These are phyloP conservation scores for Phytophthora aleatoria DNA, from an alignment of 352 stramenopile species.

Conservation along the genomic window DNA sequence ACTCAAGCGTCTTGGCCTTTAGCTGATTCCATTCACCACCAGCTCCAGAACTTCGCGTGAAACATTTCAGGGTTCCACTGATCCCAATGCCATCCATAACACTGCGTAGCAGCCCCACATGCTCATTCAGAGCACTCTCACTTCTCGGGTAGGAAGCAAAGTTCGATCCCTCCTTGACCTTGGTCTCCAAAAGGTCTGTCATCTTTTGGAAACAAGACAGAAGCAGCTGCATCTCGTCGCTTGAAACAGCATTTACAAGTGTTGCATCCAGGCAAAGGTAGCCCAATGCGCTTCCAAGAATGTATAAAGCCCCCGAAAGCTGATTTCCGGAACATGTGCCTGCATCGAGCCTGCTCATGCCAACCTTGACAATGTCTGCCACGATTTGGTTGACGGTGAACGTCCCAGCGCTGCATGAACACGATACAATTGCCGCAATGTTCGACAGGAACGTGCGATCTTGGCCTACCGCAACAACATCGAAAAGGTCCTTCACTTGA, in stretches of 20 bases:
- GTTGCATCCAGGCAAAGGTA: slow-evolving; percentile 23
- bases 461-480: slow-evolving; percentile 27
- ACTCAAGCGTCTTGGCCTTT: slow-evolving; percentile 33
- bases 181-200: slow-evolving; percentile 27
- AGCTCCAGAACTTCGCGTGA: slow-evolving; percentile 21
- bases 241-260: slow-evolving; percentile 8
- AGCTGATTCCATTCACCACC: slow-evolving; percentile 40
- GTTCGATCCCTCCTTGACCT: slow-evolving; percentile 35
- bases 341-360: slow-evolving; percentile 27
- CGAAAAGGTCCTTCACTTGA: slow-evolving; percentile 29
- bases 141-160: slow-evolving; percentile 44
- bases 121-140: slow-evolving; percentile 47
- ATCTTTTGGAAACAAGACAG: slow-evolving; percentile 40
- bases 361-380: slow-evolving; percentile 26
- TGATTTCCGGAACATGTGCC: slow-evolving; percentile 8
- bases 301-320: slow-evolving; percentile 35
- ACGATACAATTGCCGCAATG: slow-evolving; percentile 40
- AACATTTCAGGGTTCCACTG: slow-evolving; percentile 34
- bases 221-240: slow-evolving; percentile 28
- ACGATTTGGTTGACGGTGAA: slow-evolving; percentile 28
- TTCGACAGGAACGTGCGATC: slow-evolving; percentile 45
- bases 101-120: slow-evolving; percentile 45
- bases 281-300: slow-evolving; percentile 42
- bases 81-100: slow-evolving; percentile 48
- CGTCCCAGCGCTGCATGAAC: slow-evolving; percentile 20